Percentiles rank a stretch among this genome's conserved stretches.
Evolutionary conservation across 495 filamentous ascomycete species (phyloP).

Genomic region (Evernia prunastri): DNA sequence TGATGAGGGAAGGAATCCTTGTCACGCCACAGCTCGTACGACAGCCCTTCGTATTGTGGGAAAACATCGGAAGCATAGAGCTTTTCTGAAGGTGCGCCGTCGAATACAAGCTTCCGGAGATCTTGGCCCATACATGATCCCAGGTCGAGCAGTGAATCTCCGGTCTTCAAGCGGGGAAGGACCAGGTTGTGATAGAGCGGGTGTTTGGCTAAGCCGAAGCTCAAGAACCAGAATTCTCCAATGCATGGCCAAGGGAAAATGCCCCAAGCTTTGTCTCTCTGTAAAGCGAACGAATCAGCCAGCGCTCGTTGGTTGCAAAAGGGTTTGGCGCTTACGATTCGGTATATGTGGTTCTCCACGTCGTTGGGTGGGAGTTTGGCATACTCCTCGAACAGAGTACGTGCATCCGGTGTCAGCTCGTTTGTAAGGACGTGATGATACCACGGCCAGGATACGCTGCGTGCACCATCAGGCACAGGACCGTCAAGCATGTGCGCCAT

Average conservation of each 20-base stretch:
- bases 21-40: conserved; percentile 26
- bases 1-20: conserved; percentile 19
- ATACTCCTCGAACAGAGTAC: conserved; percentile 27
- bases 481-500: conserved; percentile 29
- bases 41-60: conserved; percentile 24
- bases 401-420: conserved; percentile 24
- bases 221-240: conserved; percentile 38
- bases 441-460: conserved; percentile 28
- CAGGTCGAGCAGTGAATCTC: conserved; percentile 26
- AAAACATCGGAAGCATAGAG: conserved; percentile 27
- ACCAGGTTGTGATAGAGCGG: conserved; percentile 26
- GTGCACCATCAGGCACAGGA: conserved; percentile 24
- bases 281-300: neutral
- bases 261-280: conserved; percentile 30
- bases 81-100: conserved; percentile 24
- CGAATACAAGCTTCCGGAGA: conserved; percentile 27
- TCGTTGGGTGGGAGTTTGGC: conserved; percentile 25
- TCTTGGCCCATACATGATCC: conserved; percentile 29
- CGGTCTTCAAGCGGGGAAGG: conserved; percentile 22
- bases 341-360: conserved; percentile 25
- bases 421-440: conserved; percentile 23
- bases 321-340: conserved; percentile 19
- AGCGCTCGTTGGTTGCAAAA: neutral
- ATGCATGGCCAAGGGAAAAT: conserved; percentile 37
- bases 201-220: conserved; percentile 27